Evolutionary conservation across 2,329 filamentous ascomycete species (phyloP).

Genomic region (Aureobasidium uvarum): DNA sequence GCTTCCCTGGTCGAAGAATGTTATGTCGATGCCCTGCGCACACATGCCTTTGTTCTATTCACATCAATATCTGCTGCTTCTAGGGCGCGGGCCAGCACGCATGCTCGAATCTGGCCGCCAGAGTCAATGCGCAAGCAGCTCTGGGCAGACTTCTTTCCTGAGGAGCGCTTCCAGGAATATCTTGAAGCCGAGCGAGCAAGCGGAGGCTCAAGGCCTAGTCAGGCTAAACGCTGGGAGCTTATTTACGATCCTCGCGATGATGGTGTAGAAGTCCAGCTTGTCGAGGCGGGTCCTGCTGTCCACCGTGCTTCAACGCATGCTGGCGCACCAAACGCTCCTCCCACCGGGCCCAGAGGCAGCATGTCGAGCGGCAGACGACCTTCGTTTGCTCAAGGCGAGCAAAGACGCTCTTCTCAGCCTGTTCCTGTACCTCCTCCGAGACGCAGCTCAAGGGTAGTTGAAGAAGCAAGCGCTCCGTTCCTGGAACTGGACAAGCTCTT

Average conservation of each 20-base stretch:
- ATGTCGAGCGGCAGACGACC: constrained; percentile 27
- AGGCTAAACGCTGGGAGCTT: constrained; percentile 66
- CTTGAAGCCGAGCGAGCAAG: constrained; percentile 61
- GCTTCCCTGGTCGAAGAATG: constrained; percentile 60
- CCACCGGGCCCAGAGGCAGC: constrained; percentile 34
- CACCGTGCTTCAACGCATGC: constrained; percentile 11
- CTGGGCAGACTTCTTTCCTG: constrained; percentile 86
- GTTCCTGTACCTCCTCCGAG: background rate
- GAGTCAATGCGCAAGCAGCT: constrained; percentile 80
- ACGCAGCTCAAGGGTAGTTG: constrained; percentile 10
- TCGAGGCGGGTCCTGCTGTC: constrained; percentile 35
- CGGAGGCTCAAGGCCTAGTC: constrained; percentile 32
- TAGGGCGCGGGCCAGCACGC: constrained; percentile 71
- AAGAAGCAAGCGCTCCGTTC: constrained; percentile 41
- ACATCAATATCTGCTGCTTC: constrained; percentile 66
- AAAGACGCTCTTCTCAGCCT: constrained; percentile 2
- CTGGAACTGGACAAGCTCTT: constrained; percentile 61
- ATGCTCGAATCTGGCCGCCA: constrained; percentile 79
- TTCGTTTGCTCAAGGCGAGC: background rate
- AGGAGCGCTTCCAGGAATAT: constrained; percentile 70
- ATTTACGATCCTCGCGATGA: constrained; percentile 35
- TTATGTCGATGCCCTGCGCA: constrained; percentile 80
- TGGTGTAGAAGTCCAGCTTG: constrained; percentile 37
- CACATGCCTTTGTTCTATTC: constrained; percentile 82
- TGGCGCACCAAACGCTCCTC: constrained; percentile 33